Evolutionary conservation across 2,329 filamentous ascomycete species (phyloP).

Genomic region (Aspergillus clavatus): DNA sequence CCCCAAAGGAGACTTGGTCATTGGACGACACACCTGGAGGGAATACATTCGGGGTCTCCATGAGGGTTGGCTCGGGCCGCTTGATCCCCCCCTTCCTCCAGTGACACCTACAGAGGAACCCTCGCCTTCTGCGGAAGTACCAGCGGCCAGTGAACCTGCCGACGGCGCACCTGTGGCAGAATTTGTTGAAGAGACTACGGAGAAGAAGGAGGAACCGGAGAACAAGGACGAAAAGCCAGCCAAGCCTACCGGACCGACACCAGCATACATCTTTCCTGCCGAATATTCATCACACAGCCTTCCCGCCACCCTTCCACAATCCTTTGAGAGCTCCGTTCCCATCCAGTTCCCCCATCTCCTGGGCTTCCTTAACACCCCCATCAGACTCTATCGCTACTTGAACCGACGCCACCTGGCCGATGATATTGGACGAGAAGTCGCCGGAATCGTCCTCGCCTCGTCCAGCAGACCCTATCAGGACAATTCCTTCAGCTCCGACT

Average conservation of each 20-base stretch:
- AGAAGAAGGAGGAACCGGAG: constrained; percentile 44
- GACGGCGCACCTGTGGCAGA: constrained; percentile 21
- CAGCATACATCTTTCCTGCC: constrained; percentile 67
- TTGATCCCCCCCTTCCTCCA: constrained; percentile 47
- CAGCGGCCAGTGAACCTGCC: constrained; percentile 24
- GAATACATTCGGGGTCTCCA: constrained; percentile 91
- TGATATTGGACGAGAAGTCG: constrained; percentile 78
- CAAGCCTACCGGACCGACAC: constrained; percentile 55
- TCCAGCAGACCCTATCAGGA: constrained; percentile 39
- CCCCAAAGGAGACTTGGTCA: constrained; percentile 74
- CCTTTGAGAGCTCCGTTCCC: constrained; percentile 67
- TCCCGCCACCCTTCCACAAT: constrained; percentile 61
- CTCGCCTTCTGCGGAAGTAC: constrained; percentile 19
- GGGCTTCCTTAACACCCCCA: constrained; percentile 85
- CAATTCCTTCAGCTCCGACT: constrained; percentile 16
- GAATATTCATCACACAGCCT: constrained; percentile 66
- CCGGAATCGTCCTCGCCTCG: constrained; percentile 68
- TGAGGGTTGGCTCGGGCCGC: constrained; percentile 90
- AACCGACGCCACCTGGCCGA: constrained; percentile 80
- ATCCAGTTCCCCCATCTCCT: constrained; percentile 84
- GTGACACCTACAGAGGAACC: constrained; percentile 18
- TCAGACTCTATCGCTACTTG: constrained; percentile 80
- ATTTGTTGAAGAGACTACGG: constrained; percentile 25
- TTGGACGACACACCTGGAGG: constrained; percentile 93
- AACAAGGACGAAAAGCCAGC: constrained; percentile 43